Base-by-base conservation (phyloP, 169 alveolate genomes). In the Cryptosporidium bovis region DNA sequence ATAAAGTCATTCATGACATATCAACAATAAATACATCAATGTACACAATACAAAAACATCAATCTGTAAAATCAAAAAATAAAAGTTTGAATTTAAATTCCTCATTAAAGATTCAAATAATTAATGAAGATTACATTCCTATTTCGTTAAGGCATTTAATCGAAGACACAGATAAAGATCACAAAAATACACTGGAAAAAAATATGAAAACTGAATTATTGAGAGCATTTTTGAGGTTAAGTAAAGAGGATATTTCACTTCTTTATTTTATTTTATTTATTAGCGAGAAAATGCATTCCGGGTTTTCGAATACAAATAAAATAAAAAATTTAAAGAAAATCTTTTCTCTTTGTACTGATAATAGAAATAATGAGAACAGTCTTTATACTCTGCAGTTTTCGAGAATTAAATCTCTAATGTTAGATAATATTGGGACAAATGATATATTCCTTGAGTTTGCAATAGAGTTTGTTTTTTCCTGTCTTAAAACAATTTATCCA, bases 1-100 rank as follows among this genome's bases (percentile, higher is more conserved):
- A 77, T 27, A 77, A 46, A n/a, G 44, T 56, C 10, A 56, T 77
- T 44, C 87, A 77, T 18, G 40, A 77, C 36, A 77, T 77, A 33
- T 77, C 71, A 6, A 46, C 62, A 15, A 77, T 77, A 20, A 77
- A 77, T 16, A 34, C 87, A 34, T 55, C 87, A 13, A 77, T 77
- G 87, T 77, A 77, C 24, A 77, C 71, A 10, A 34, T 77, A 24
- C 34, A 46, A 24, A 77, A 60, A 62, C 20, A 16, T 18, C 44
- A 15, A 16, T 10, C 60, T 6, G 3, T 50, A 1, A 60, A 15
- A 7, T 31, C 44, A 15, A 77, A 48, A 24, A 77, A 77, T 15
- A 56, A 56, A 27, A 77, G 56, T 27, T 51, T 53, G 20, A 60
- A 77, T 40, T 27, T 60, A 16, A 40, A 77, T 77, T 18, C 87